These are phyloP conservation scores for Erigeron canadensis DNA, from an alignment of 129 eudicot species.

Conservation along the genomic window DNA sequence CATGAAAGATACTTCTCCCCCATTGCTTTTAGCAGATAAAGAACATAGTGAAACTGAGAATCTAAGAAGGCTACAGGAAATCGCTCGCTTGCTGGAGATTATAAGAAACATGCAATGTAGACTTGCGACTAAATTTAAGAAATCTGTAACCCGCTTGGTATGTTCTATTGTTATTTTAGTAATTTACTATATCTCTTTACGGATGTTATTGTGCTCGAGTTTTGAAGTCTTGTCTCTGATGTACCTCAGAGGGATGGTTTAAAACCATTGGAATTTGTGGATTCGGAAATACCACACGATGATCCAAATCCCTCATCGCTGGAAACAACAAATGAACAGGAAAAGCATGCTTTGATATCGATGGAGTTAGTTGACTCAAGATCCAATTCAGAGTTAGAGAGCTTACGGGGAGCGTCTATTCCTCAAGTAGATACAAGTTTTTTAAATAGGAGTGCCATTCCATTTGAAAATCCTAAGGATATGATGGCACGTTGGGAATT, in stretches of 20 bases:
- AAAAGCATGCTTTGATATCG: conserved; percentile 55
- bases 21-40: conserved; percentile 41
- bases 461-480: conserved; percentile 78
- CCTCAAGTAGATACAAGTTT: conserved; percentile 41
- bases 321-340: conserved; percentile 46
- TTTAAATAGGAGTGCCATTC: conserved; percentile 38
- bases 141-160: conserved; percentile 66
- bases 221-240: conserved; percentile 14
- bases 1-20: conserved; percentile 34
- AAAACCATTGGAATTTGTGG: conserved; percentile 40
- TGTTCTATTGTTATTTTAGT: conserved; percentile 22
- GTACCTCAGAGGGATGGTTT: conserved; percentile 50
- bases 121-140: conserved; percentile 55
- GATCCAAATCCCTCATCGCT: conserved; percentile 43
- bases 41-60: conserved; percentile 39
- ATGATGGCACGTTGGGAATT: conserved; percentile 96
- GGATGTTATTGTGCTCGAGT: conserved; percentile 18
- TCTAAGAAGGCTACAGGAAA: conserved; percentile 61
- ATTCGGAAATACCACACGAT: conserved; percentile 41
- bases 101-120: conserved; percentile 70
- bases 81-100: conserved; percentile 71
- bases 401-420: conserved; percentile 33
- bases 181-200: conserved; percentile 2
- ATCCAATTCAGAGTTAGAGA: conserved; percentile 35
- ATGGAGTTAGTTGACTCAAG: conserved; percentile 41